phyloP scores from a whole-genome alignment of 495 filamentous ascomycete species.

The Geopyxis carbonaria region DNA sequence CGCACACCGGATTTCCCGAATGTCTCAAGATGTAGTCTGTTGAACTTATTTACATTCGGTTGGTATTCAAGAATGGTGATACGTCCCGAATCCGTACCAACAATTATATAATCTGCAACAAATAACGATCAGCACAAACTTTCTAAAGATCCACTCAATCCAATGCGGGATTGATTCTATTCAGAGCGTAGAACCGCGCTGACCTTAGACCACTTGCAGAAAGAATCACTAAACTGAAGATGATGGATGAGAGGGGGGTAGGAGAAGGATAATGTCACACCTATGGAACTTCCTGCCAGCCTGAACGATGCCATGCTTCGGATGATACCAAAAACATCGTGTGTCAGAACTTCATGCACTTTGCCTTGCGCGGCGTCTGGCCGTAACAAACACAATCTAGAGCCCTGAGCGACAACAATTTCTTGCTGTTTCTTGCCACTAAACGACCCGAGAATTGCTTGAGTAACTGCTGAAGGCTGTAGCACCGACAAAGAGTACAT shows the following conservation, averaged over 20 bases:
- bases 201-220: conserved; percentile 28
- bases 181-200: conserved; percentile 8
- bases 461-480: conserved; percentile 68
- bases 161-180: no score
- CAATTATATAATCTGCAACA: conserved; percentile 84
- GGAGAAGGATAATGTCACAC: conserved; percentile 44
- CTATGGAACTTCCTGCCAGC: conserved; percentile 85
- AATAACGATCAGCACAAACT: no score
- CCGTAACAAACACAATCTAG: conserved; percentile 69
- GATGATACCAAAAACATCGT: conserved; percentile 93
- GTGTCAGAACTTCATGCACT: conserved; percentile 64
- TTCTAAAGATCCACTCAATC: no score
- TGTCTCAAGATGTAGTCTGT: conserved; percentile 81
- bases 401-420: conserved; percentile 85
- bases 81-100: conserved; percentile 87
- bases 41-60: conserved; percentile 71
- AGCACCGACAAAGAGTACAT: conserved; percentile 93
- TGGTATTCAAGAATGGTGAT: conserved; percentile 89
- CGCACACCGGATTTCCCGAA: conserved; percentile 96
- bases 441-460: conserved; percentile 86
- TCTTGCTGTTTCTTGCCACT: conserved; percentile 90
- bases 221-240: conserved; percentile 87
- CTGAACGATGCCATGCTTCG: conserved; percentile 73
- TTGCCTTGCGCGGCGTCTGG: conserved; percentile 74
- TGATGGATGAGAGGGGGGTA: conserved; percentile 28